Base-by-base conservation (phyloP, 495 filamentous ascomycete genomes). In the Trichoderma reesei region DNA sequence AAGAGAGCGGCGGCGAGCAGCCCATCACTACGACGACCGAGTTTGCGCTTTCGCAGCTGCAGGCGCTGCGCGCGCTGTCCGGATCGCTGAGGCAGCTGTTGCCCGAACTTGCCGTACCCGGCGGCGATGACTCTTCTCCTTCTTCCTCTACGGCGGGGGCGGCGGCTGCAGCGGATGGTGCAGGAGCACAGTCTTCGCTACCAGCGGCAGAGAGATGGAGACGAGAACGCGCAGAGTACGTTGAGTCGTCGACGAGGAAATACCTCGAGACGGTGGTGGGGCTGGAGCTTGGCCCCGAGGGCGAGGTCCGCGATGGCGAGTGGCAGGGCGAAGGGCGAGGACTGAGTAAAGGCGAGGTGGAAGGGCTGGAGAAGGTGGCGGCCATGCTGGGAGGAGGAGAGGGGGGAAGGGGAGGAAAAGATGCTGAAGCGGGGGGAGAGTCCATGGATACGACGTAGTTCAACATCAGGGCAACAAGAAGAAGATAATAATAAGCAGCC, bases 1-100 rank as follows among this genome's bases (percentile, higher is more conserved):
- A 73, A 5, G 72, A 71, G 5, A 75, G 75, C 68, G 79, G 72
- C 41, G 72, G 72, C 34, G 72, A 73, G 42, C 71, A 80, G 61
- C 78, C 86, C 8, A 74, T 94, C 0, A 87, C 86, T 14, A 92
- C 90, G 0, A 88, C 90, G 5, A 86, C 91, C 0, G 84, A 83
- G 3, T 97, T 96, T 71, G 85, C 88, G 4, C 74, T 91, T 18
- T 88, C 86, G 1, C 94, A 98, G 73, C 79, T 97, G 11, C 88
- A 89, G 11, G 84, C 88, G 0, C 80, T 98, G 36, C 84, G 90
- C 62, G 76, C 82, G 3, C 76, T 91, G 4, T 79, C 91, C 0
- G 76, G 79, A 3, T 76, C 83, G 31, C 73, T 98, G 62, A 78
- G 85, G 20, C 84, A 83, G 0, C 81, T 86, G 66, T 68, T 87